These are phyloP conservation scores for Pseudocercospora musae DNA, from an alignment of 2,329 filamentous ascomycete genomes.

Conservation along the genomic window DNA sequence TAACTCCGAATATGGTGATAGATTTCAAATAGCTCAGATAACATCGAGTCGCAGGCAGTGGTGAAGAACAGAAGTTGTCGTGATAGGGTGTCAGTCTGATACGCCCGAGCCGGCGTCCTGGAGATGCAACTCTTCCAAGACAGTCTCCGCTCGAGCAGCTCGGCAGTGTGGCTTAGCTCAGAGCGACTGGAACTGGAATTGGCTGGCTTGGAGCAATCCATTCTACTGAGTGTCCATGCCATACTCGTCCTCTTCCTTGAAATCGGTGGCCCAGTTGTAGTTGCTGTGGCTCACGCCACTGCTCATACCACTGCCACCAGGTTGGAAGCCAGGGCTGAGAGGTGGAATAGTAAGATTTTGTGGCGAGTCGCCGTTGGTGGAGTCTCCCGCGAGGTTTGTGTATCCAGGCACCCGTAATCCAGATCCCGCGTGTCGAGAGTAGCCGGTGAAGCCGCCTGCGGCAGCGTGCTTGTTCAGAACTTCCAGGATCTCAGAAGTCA, in stretches of 20 bases:
- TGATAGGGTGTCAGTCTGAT: conserved; percentile 13
- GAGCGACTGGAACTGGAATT: not conserved
- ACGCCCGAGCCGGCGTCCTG: conserved; percentile 10
- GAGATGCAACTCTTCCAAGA: conserved; percentile 14
- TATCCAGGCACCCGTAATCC: conserved; percentile 89
- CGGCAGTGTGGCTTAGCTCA: conserved; percentile 13
- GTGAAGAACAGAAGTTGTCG: conserved; percentile 11
- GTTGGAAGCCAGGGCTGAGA: conserved; percentile 54
- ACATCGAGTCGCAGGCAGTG: conserved; percentile 12
- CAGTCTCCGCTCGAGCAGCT: conserved; percentile 9
- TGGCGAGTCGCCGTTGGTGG: conserved; percentile 54
- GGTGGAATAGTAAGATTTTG: conserved; percentile 33
- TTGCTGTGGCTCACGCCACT: conserved; percentile 45
- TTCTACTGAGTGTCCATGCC: conserved; percentile 63
- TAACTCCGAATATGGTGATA: conserved; percentile 17
- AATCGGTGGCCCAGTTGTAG: conserved; percentile 50
- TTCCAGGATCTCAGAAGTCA: conserved; percentile 89
- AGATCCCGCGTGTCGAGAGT: conserved; percentile 77
- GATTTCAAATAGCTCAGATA: conserved; percentile 16
- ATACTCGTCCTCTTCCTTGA: conserved; percentile 95
- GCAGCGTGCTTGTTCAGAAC: conserved; percentile 77
- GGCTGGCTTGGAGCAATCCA: conserved; percentile 1
- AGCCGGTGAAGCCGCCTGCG: conserved; percentile 63
- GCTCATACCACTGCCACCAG: conserved; percentile 63
- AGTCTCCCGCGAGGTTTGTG: conserved; percentile 85